A percentile compares a stretch with the other conserved stretches of the same genome.
Conservation (phyloP, 192 early-diverging fungal genomes). For the Podila epicladia region DNA sequence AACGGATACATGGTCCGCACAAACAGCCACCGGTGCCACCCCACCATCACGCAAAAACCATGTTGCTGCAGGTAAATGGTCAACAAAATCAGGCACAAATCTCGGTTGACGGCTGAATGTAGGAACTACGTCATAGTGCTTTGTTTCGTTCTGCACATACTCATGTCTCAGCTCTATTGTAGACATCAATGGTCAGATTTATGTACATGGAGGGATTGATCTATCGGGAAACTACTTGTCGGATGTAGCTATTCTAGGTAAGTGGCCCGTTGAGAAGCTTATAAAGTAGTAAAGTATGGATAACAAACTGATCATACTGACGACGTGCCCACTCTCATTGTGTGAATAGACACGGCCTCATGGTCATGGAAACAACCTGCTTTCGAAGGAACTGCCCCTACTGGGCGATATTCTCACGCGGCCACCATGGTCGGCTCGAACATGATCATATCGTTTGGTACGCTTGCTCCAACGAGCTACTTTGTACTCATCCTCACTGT, state of each 20-base stretch:
- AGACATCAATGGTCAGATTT: constrained; percentile 40
- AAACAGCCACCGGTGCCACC: constrained; percentile 37
- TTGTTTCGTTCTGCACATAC: background rate
- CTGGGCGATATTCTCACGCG: constrained; percentile 43
- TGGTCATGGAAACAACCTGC: constrained; percentile 48
- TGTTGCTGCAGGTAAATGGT: constrained; percentile 32
- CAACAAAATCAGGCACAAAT: background rate
- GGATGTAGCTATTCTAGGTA: constrained; percentile 45
- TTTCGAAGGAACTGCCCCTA: constrained; percentile 34
- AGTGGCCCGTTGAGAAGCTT: background rate
- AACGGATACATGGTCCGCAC: constrained; percentile 30
- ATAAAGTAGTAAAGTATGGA: too few species aligned
- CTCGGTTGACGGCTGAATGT: background rate
- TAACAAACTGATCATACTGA: too few species aligned
- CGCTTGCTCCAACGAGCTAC: background rate
- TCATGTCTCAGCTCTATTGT: background rate
- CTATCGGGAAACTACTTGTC: constrained; percentile 26
- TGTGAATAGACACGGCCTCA: constrained; percentile 29
- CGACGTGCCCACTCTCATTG: too few species aligned
- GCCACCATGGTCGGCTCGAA: constrained; percentile 44
- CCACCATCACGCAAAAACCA: constrained; percentile 35
- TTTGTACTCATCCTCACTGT: background rate
- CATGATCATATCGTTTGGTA: constrained; percentile 38
- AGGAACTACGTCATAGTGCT: background rate
- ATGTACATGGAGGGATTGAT: constrained; percentile 45